Conservation (phyloP, 169 alveolate species). For the Plasmodium vinckei region DNA sequence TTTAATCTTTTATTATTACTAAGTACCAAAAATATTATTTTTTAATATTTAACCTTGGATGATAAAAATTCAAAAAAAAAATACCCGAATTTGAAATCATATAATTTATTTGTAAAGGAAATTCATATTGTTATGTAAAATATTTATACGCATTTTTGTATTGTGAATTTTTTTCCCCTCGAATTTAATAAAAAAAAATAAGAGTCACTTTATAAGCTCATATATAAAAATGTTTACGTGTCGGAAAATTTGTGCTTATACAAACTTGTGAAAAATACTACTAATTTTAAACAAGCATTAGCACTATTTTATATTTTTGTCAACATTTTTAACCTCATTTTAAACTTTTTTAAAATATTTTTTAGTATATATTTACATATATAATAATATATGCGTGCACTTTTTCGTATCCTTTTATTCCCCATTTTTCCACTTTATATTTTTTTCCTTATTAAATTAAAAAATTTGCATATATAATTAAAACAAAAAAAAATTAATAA, state of each 20-base stretch:
- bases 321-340: slow-evolving; percentile 3
- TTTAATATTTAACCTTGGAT: too few species aligned
- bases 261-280: slow-evolving; percentile 4
- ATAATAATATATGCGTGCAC: background rate
- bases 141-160: too few species aligned
- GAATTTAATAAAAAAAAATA: too few species aligned
- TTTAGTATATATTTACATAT: background rate
- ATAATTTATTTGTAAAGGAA: too few species aligned
- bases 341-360: background rate
- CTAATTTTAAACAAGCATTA: slow-evolving; percentile 50
- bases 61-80: too few species aligned
- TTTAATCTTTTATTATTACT: too few species aligned
- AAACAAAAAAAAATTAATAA: background rate
- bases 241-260: slow-evolving; percentile 1
- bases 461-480: background rate
- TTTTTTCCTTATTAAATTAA: background rate
- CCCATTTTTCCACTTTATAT: background rate
- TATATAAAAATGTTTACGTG: background rate
- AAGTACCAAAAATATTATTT: too few species aligned
- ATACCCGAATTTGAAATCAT: too few species aligned
- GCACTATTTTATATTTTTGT: background rate
- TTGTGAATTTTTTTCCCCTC: too few species aligned
- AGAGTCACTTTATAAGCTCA: background rate
- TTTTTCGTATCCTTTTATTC: background rate
- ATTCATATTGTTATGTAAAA: too few species aligned